Base-by-base conservation (phyloP, 768 basidiomycete genomes). In the Suillus ampliporus region DNA sequence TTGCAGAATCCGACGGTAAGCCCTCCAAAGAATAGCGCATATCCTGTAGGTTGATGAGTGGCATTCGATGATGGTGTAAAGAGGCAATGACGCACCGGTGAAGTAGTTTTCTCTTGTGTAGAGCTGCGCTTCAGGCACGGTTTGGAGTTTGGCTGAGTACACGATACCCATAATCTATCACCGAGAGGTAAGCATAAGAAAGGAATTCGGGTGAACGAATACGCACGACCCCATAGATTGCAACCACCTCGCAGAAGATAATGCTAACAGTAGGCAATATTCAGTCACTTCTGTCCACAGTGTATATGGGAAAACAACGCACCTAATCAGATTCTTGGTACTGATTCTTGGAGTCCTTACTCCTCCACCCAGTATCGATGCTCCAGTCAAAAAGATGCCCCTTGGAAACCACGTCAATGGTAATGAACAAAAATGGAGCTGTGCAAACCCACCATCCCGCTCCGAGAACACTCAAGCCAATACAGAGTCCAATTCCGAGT, bases 201-300 rank as follows among this genome's bases (percentile, higher is more conserved):
- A 23, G 4, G 15, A 34, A 31, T 14, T 13, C 14, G 13, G 34
- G 51, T 17, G 34, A 35, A 11, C 13, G 11, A 51, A 5, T 19
- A 83, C 91, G 63, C 77, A 95, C 94, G 58, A 94, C 93, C 61
- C 92, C 97, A 79, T 99, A 99, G 72, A 99, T 99, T 62, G 97
- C 97, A 34, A 99, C 96, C 72, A 98, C 97, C 81, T 99, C 97
- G 77, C 97, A 98, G 83, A 99, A 98, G 72, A 99, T 98, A 81
- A 99, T 95, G 68, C 97, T 98, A 8, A 9, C 19, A 15, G 19
- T 46, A 19, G 41, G 37, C 50, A 28, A 47, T 26, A 8, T 37
- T 57, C 9, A 47, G 40, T n/a, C n/a, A 26, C 15, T 23, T 26
- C 23, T 15, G 52, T 40, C 34, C 35, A 58, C 34, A 31, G 35